phyloP scores from a whole-genome alignment of 345 rosid genomes.

The Tarenaya hassleriana region DNA sequence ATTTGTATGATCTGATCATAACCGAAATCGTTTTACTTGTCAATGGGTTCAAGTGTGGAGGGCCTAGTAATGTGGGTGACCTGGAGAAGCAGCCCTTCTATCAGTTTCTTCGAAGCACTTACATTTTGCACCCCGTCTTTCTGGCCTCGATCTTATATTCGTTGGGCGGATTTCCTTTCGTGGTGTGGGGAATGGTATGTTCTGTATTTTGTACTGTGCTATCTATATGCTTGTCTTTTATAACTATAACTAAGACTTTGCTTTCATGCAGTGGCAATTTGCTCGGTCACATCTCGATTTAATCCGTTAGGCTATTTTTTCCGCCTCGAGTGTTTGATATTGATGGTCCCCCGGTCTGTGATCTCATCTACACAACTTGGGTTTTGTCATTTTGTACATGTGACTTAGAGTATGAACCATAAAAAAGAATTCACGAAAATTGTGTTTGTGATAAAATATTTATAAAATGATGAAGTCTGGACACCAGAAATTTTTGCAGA shows the following conservation, averaged over 20 bases:
- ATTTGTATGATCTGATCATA: not conserved
- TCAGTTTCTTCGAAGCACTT: constrained; percentile 51
- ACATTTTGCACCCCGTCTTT: constrained; percentile 66
- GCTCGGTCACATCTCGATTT: constrained; percentile 8
- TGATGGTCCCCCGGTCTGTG: constrained; percentile 4
- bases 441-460: too few relatives aligned
- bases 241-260: not conserved
- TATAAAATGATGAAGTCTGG: constrained; percentile 26
- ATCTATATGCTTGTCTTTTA: constrained; percentile 1
- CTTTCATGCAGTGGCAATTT: constrained; percentile 18
- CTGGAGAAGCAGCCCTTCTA: constrained; percentile 80
- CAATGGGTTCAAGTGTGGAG: constrained; percentile 59
- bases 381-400: constrained; percentile 23
- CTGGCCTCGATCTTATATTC: constrained; percentile 51
- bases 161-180: constrained; percentile 69
- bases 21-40: too few relatives aligned
- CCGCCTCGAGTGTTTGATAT: too few relatives aligned
- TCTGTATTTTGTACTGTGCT: not conserved
- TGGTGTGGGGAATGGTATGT: constrained; percentile 96
- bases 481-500: constrained; percentile 8
- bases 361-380: constrained; percentile 12
- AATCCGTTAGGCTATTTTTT: too few relatives aligned
- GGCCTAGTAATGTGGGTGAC: constrained; percentile 68
- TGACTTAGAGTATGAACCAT: too few relatives aligned
- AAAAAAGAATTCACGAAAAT: too few relatives aligned